Conservation (phyloP, 768 basidiomycete genomes). For the Naganishia randhawae region DNA sequence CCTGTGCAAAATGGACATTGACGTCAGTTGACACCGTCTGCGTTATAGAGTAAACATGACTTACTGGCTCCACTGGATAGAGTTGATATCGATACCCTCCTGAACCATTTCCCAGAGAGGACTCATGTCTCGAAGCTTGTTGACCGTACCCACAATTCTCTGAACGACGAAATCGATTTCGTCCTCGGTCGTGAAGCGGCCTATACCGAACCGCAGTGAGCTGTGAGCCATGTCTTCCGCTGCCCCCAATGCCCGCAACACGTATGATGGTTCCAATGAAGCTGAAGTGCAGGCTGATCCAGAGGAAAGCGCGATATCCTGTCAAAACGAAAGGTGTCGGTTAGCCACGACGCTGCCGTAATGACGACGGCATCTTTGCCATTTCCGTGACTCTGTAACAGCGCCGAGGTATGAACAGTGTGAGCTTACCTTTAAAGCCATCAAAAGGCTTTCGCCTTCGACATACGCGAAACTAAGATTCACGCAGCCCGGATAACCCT, state of each 20-base stretch:
- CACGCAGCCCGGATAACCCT: constrained; percentile 92
- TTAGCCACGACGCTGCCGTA: constrained; percentile 44
- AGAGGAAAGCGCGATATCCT: constrained; percentile 89
- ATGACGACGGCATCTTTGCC: not conserved
- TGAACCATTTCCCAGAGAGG: constrained; percentile 99
- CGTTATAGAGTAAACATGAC: not conserved
- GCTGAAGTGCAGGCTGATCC: constrained; percentile 98
- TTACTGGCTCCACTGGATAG: constrained; percentile 73
- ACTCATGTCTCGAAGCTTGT: constrained; percentile 87
- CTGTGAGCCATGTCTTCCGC: constrained; percentile 99
- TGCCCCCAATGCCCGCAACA: constrained; percentile 91
- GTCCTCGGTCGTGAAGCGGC: constrained; percentile 94
- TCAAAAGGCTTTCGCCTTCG: constrained; percentile 91
- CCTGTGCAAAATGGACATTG: no score
- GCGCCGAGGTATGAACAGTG: not conserved
- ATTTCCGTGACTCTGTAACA: not conserved
- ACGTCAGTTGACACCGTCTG: no score
- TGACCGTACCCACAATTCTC: constrained; percentile 82
- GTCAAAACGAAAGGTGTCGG: constrained; percentile 43
- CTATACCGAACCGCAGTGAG: constrained; percentile 92
- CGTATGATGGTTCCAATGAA: constrained; percentile 96
- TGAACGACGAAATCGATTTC: constrained; percentile 91
- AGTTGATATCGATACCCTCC: constrained; percentile 92
- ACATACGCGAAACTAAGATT: constrained; percentile 95
- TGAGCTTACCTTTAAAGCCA: constrained; percentile 80